phyloP scores from a whole-genome alignment of 2,329 filamentous ascomycete species.

The Emericellopsis atlantica region DNA sequence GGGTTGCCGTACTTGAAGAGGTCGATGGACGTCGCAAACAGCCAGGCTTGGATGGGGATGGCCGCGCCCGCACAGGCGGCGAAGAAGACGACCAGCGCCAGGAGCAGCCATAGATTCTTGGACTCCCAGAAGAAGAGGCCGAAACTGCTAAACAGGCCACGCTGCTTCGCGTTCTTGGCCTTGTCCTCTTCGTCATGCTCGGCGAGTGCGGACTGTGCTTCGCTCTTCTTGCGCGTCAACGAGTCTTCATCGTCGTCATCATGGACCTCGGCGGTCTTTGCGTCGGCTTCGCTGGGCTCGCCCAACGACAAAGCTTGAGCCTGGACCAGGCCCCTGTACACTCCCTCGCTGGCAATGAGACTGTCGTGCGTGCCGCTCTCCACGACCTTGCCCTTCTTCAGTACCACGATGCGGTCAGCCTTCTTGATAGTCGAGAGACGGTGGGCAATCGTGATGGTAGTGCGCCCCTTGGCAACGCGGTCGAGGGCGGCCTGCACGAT shows the following conservation, averaged over 20 bases:
- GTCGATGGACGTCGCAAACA: slow-evolving; percentile 40
- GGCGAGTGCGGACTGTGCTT: slow-evolving; percentile 20
- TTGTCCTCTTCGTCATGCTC: slow-evolving; percentile 8
- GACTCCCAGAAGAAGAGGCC: slow-evolving; percentile 45
- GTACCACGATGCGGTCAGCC: slow-evolving; percentile 67
- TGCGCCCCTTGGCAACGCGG: slow-evolving; percentile 47
- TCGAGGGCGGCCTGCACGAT: slow-evolving; percentile 55
- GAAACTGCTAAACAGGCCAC: slow-evolving; percentile 38
- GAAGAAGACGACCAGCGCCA: slow-evolving; percentile 34
- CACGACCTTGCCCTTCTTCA: slow-evolving; percentile 56
- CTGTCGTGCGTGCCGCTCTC: slow-evolving; percentile 68
- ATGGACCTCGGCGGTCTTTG: slow-evolving; percentile 15
- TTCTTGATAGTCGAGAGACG: slow-evolving; percentile 63
- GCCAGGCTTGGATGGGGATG: slow-evolving; percentile 37
- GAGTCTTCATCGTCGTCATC: slow-evolving; percentile 21
- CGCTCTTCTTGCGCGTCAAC: slow-evolving; percentile 32
- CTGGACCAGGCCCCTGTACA: slow-evolving; percentile 56
- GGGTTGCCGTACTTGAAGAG: slow-evolving; percentile 28
- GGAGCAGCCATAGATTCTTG: slow-evolving; percentile 33
- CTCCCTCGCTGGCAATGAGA: slow-evolving; percentile 47
- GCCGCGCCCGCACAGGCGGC: slow-evolving; percentile 26
- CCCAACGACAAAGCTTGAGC: slow-evolving; percentile 47
- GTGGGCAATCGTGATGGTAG: slow-evolving; percentile 65
- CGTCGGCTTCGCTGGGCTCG: slow-evolving; percentile 24
- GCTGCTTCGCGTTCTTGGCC: slow-evolving; percentile 14